Conservation (phyloP, 2,329 filamentous ascomycete species). For the Aphanocladium album region DNA sequence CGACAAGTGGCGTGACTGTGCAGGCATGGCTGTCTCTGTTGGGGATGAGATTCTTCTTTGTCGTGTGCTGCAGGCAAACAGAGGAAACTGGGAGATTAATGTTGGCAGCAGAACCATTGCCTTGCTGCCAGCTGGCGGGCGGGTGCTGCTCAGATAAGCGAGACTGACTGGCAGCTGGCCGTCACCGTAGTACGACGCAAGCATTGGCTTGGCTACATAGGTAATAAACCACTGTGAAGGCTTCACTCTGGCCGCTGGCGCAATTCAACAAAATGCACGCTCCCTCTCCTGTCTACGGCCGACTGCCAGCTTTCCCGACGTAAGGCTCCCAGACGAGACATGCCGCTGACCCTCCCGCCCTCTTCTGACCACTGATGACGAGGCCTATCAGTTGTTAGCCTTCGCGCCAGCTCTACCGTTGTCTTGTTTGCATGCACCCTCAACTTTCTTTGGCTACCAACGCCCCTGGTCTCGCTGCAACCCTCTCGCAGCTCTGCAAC, state of each 20-base stretch:
- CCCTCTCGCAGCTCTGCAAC: background rate
- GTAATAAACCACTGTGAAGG: background rate
- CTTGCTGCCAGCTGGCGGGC: background rate
- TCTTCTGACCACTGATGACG: background rate
- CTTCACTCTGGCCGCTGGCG: background rate
- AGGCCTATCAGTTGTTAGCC: background rate
- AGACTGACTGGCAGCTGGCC: background rate
- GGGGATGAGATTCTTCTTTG: background rate
- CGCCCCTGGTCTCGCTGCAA: background rate
- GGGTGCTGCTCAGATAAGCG: background rate
- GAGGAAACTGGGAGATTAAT: background rate
- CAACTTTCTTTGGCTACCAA: background rate
- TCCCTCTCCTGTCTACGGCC: background rate
- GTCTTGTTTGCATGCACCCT: background rate
- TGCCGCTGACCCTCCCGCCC: background rate
- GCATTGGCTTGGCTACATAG: background rate
- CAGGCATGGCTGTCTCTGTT: background rate
- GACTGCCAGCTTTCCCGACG: background rate
- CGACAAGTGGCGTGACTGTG: background rate
- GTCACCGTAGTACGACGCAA: background rate
- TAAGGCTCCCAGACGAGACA: conserved; percentile 3
- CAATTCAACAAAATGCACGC: background rate
- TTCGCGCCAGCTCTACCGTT: background rate
- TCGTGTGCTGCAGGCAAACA: background rate
- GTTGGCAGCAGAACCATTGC: background rate